Evolutionary conservation across 192 early-diverging fungal species (phyloP), one percentile per base, ranked within the genome.

Genomic region (Funneliformis mosseae): DNA sequence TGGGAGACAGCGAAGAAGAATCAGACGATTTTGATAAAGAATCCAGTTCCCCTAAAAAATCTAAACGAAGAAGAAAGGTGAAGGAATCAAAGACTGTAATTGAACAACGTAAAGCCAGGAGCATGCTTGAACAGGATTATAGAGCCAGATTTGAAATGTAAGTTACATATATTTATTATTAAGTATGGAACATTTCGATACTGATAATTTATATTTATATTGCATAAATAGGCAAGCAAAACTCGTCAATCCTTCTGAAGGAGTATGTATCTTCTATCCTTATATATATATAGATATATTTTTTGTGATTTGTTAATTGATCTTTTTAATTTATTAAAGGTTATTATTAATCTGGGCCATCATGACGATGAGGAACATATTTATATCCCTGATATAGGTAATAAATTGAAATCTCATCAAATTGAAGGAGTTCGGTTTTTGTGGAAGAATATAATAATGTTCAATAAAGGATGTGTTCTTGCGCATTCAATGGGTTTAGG

Each of bases 401-500:
- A 45, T 18, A 82, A 88, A 28, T 79, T 96, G 16, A 94, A 94
- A 78, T 80, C 86, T 8, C 93, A 96, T 81, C 92, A 94, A 84
- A 75, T 95, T 33, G 92, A 95, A 61, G 95, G 95, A 0, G 75
- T 96, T 0, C 88, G 85, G 39, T 96, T 96, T 69, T 87, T 96
- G 81, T 96, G 96, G 94, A 90, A 91, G 45, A 92, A 92, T 39
- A 81, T 94, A 14, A 88, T 95, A 27, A 92, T 92, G 91, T 82
- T 91, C 60, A 87, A 89, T 68, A 85, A 87, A 25, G 95, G 96
- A 4, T 95, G 94, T 77, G 88, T 96, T 14, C 83, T 97, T 46
- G 93, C 94, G 0, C 96, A 96, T 83, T 87, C 89, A 11, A 96
- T 96, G 95, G 95, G 96, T 0, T 85, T 97, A 27, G 95, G 94